Evolutionary conservation across 1,284 basidiomycete species (phyloP).

Genomic region (Rhodotorula sp.): DNA sequence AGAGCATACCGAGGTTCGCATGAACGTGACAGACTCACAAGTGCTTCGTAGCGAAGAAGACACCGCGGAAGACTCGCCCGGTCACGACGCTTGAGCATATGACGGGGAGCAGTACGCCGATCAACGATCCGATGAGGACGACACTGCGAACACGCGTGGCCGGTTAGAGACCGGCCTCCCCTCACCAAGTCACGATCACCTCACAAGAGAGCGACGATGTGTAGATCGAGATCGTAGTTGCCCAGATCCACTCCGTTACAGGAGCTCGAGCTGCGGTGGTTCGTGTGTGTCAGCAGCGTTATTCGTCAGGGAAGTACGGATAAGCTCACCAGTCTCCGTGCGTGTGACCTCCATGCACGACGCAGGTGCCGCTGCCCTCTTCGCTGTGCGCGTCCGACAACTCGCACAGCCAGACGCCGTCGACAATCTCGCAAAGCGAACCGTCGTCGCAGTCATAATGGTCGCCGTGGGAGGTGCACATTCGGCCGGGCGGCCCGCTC

Average conservation of each 20-base stretch:
- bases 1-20: no score
- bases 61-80: slow-evolving; percentile 24
- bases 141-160: slow-evolving; percentile 27
- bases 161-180: neutral
- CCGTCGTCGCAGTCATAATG: slow-evolving; percentile 40
- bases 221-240: slow-evolving; percentile 51
- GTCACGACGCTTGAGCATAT: slow-evolving; percentile 22
- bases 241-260: slow-evolving; percentile 42
- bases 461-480: slow-evolving; percentile 17
- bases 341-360: slow-evolving; percentile 43
- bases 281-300: neutral
- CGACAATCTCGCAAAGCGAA: slow-evolving; percentile 30
- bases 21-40: slow-evolving; percentile 36
- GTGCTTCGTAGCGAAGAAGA: slow-evolving; percentile 51
- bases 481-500: slow-evolving; percentile 24
- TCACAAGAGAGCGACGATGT: slow-evolving; percentile 53
- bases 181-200: no score
- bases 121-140: slow-evolving; percentile 49
- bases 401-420: slow-evolving; percentile 28
- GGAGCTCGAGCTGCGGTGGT: slow-evolving; percentile 23
- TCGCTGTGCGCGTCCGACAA: neutral
- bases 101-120: slow-evolving; percentile 50
- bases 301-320: no score
- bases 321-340: slow-evolving; percentile 50
- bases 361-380: slow-evolving; percentile 2